phyloP scores from a whole-genome alignment of 257 asterid species.

The Parsonsia alboflavescens region DNA sequence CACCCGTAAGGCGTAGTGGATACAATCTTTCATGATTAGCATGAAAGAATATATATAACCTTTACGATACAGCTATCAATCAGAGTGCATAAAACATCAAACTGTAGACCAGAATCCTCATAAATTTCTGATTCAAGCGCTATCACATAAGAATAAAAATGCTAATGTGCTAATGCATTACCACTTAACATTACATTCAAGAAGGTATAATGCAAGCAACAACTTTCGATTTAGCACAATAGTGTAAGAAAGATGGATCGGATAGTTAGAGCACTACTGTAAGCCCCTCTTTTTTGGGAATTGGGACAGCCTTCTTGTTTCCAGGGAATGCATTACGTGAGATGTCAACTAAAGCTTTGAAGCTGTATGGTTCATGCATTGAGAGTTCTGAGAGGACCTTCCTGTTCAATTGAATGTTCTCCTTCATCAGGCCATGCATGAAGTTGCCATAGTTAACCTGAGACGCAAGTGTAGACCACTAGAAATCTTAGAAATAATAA shows the following conservation, averaged over 20 bases:
- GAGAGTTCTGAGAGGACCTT: conserved; percentile 74
- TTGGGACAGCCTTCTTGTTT: conserved; percentile 36
- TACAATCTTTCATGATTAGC: not conserved
- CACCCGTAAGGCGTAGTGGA: too few species aligned
- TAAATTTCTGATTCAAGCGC: not conserved
- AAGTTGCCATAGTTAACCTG: conserved; percentile 89
- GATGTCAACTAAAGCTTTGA: conserved; percentile 81
- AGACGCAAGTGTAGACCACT: not conserved
- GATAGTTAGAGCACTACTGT: conserved; percentile 45
- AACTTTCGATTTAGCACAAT: not conserved
- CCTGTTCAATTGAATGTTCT: conserved; percentile 84
- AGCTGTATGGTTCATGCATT: conserved; percentile 92
- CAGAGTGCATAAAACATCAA: not conserved
- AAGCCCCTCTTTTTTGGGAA: conserved; percentile 71
- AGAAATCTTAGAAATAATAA: not conserved
- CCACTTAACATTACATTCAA: not conserved
- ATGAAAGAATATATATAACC: not conserved
- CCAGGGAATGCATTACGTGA: conserved; percentile 83
- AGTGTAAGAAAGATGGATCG: not conserved
- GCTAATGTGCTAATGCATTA: not conserved
- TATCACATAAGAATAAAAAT: too few species aligned
- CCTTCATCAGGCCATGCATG: conserved; percentile 90
- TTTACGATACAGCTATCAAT: not conserved
- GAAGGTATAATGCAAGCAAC: not conserved
- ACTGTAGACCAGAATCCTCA: not conserved